Base-by-base conservation (phyloP, 2,329 filamentous ascomycete species). In the Didymella pinodella region DNA sequence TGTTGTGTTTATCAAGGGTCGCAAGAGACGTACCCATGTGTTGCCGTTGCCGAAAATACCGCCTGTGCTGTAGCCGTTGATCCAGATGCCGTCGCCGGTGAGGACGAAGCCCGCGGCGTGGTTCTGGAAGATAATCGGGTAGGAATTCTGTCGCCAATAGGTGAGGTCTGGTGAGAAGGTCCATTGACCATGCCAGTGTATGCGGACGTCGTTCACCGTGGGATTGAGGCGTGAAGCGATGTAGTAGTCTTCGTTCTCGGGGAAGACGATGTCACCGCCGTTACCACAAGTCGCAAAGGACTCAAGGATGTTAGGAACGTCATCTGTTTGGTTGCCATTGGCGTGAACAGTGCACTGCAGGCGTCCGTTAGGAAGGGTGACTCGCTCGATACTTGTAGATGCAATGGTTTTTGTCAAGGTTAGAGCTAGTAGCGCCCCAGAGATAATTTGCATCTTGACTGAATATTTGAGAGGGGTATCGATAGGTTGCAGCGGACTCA, bases 181-280 rank as follows among this genome's bases (percentile, higher is more conserved):
- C 50, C 50, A 53, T 38, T 53, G 50, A 10, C 50, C 50, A 16
- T 53, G 50, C 50, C 50, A 53, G 25, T 53, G 50, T 10, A 53
- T 53, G 16, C 25, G 50, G 5, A 53, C 50, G 25, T 53, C 50
- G n/a, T 46, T 46, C n/a, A 53, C 50, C 1, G 20, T n/a, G 3
- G 50, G 50, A 11, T 46, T 53, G 14, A 53, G 25, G 16, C 50
- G 41, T 38, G 50, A 46, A 12, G 50, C 41, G 43, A 53, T 53
- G 7, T 53, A 46, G 25, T 53, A 53, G 16, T 53, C 41, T 46
- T 53, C 31, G 12, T 7, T n/a, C 28, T 53, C 32, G 4, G 50
- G 50, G 5, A 53, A 53, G 31, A 53, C 32, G 12, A 53, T 46
- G 12, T 53, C 50, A 7, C 50, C 50, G 20, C 50, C 41, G 5